Evolutionary conservation across 2,329 filamentous ascomycete species (phyloP), one percentile per base, ranked within the genome.

Genomic region (Zymoseptoria tritici): DNA sequence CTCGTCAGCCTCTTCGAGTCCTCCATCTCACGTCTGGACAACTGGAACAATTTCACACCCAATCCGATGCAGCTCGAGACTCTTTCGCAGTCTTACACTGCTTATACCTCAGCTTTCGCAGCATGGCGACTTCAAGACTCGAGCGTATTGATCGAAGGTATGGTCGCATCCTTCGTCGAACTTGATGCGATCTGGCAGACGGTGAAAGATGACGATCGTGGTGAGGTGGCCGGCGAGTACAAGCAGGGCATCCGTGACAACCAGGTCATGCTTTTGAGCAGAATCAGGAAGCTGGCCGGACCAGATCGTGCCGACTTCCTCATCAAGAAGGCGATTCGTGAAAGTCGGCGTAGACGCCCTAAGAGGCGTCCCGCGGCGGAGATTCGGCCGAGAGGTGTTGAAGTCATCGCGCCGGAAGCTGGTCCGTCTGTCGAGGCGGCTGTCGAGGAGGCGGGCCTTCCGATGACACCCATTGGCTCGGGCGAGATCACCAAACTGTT

Each of bases 151-250:
- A 85, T 93, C 56, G 88, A 92, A 67, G 87, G 90, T 58, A 92
- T 94, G 89, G 81, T 93, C n/a, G 82, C 90, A 68, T 89, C 91
- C 64, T 92, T 93, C 72, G 88, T 92, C 19, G 89, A 91, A 70
- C 81, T 94, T 2, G 90, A 94, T 69, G 87, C 87, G 42, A 93
- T 93, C 54, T 89, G 89, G 80, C 88, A 91, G 70, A 89, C 87
- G 2, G 88, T 94, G 71, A 91, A 91, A 72, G 86, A 91, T 67
- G 86, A 86, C 56, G 89, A 85, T 0, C 85, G 89, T 54, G 85
- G 87, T 49, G 84, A 85, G 16, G 89, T 91, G 2, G 84, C 88
- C 0, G 84, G 84, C 19, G 84, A 91, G n/a, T 93, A 92, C 70
- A 84, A 85, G 42, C 83, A 90, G 68, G 91, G 89, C 61, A 91